A percentile compares a stretch with the other conserved stretches of the same genome.
phyloP scores from a whole-genome alignment of 331 rosid genomes.

The Quercus lobata region DNA sequence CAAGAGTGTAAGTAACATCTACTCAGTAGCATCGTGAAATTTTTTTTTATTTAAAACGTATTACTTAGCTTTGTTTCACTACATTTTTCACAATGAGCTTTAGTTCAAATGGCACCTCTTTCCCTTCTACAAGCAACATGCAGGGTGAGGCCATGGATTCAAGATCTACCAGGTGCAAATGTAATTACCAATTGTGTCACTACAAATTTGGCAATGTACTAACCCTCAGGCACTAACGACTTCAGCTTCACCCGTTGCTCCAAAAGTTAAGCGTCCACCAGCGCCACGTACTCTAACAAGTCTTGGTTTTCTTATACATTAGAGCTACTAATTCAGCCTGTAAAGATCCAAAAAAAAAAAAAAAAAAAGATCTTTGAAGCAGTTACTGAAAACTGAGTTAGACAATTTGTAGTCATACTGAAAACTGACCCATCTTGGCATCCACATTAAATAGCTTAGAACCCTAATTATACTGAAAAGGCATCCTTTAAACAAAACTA shows the following conservation, averaged over 20 bases:
- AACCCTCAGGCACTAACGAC: slow-evolving; percentile 92
- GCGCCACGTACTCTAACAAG: slow-evolving; percentile 71
- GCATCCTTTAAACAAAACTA: not conserved
- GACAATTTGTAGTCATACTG: not conserved
- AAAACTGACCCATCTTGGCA: not conserved
- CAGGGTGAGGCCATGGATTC: not conserved
- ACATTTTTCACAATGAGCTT: not conserved
- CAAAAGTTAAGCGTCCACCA: slow-evolving; percentile 72
- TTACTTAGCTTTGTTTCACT: not conserved
- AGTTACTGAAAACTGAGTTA: not conserved
- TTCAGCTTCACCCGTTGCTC: slow-evolving; percentile 72
- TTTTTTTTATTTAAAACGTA: not conserved
- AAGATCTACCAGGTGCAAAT: not conserved
- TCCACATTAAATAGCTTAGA: not conserved
- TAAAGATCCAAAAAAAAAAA: not conserved
- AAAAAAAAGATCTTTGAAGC: not conserved
- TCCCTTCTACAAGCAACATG: no score
- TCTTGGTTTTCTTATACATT: slow-evolving; percentile 74
- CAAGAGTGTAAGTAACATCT: not conserved
- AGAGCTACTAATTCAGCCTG: slow-evolving; percentile 93
- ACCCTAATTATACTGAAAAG: not conserved
- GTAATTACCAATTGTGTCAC: not conserved
- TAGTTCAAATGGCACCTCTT: no score
- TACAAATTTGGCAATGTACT: slow-evolving; percentile 22
- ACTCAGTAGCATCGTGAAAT: not conserved